phyloP scores from a whole-genome alignment of 768 basidiomycete genomes.

The Mrakia blollopis region DNA sequence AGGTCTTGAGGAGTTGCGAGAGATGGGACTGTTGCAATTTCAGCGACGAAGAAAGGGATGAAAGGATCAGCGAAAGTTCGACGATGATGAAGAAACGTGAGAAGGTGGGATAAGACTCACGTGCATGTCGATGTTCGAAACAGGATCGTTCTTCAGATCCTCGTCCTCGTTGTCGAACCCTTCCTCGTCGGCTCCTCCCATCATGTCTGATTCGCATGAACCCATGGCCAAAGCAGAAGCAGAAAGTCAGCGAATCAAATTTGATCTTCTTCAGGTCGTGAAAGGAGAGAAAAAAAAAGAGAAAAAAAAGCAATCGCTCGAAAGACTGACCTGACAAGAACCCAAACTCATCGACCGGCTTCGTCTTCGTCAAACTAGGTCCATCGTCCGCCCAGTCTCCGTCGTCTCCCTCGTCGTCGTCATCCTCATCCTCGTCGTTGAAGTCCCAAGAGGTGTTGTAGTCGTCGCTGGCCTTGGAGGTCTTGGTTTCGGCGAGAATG shows the following conservation, averaged over 20 bases:
- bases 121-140: constrained; percentile 78
- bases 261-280: too few relatives aligned
- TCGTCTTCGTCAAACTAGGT: constrained; percentile 51
- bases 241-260: not conserved
- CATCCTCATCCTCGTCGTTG: constrained; percentile 54
- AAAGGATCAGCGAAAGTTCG: not conserved
- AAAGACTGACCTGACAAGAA: constrained; percentile 59
- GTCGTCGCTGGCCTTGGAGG: constrained; percentile 36
- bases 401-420: constrained; percentile 53
- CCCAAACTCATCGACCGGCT: constrained; percentile 65
- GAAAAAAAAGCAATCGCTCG: too few relatives aligned
- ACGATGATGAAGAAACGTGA: not conserved
- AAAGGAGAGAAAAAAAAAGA: too few relatives aligned
- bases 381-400: constrained; percentile 92
- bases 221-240: not conserved
- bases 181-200: constrained; percentile 68
- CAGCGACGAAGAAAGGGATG: not conserved
- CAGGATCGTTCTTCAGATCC: constrained; percentile 77
- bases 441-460: constrained; percentile 57
- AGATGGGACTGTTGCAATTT: constrained; percentile 40
- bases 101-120: constrained; percentile 44
- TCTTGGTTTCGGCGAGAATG: constrained; percentile 74
- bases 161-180: constrained; percentile 77
- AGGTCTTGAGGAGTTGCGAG: constrained; percentile 38
- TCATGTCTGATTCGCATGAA: too few relatives aligned